Conservation (phyloP, 2,329 filamentous ascomycete species). For the Tolypocladium capitatum region DNA sequence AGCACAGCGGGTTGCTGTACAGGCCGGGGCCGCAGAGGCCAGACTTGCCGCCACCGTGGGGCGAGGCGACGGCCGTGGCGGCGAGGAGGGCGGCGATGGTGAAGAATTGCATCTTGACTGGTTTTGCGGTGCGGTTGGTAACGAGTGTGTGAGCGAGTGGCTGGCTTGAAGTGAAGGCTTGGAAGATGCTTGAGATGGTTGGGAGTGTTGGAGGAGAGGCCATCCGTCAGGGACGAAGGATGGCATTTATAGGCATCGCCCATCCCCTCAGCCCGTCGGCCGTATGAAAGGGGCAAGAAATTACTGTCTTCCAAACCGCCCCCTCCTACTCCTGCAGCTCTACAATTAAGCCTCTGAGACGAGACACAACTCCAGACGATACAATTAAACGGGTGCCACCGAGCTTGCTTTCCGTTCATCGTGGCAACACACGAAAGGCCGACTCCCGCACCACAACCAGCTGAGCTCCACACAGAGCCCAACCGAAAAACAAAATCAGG, state of each 20-base stretch:
- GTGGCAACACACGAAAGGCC: no score
- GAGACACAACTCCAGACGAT: no score
- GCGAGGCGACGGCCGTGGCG: neutral
- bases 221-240: neutral
- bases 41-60: no score
- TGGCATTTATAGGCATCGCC: neutral
- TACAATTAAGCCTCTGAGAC: no score
- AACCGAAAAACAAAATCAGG: no score
- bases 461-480: no score
- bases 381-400: no score
- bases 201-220: neutral
- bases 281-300: neutral
- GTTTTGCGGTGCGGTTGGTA: neutral
- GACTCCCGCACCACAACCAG: no score
- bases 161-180: neutral
- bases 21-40: neutral
- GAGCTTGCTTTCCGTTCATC: no score
- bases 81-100: slow-evolving; percentile 1
- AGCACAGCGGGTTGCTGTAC: slow-evolving; percentile 1
- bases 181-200: neutral
- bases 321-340: neutral
- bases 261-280: neutral
- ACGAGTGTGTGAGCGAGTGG: neutral
- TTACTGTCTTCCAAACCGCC: neutral
- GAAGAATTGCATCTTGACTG: slow-evolving; percentile 4